Base-by-base conservation (phyloP, 192 early-diverging fungal species). In the Coemansia sp. region DNA sequence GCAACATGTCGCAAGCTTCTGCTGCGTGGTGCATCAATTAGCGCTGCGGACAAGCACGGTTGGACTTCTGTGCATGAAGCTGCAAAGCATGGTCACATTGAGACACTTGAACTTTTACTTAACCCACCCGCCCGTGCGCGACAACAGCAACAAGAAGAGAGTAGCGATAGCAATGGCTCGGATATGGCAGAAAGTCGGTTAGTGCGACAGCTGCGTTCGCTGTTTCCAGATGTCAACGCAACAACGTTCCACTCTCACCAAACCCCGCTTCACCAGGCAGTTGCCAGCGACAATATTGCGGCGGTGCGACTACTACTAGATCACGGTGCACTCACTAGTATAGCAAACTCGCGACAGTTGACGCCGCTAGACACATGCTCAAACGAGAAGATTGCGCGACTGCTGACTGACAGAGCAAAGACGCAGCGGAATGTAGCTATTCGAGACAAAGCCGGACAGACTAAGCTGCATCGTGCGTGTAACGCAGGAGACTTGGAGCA, bases 381-480 rank as follows among this genome's bases (percentile, higher is more conserved):
- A 1, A 63, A 76, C 63, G 73, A 72, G 54, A 68, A 63, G 10
- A 72, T 81, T 50, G 78, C 78, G 19, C 70, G 73, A 17, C 50
- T 81, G 24, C 59, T 81, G 32, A 76, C 74, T 6, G 78, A 76
- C 63, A 46, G 63, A 7, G 73, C 71, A 8, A 81, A 81, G 46
- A 25, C 52, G 3, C 78, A 81, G 61, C 66, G 78, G 21, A 24
- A 27, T 3, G 69, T 72, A 27, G 54, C 63, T 2, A 42, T 59
- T n/a, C 66, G 72, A 36, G 90, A 91, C 59, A 84, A 85, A 8
- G 74, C 75, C 19, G 89, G 89, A 21, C 86, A 88, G 33, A 87
- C 89, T 7, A 87, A 90, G 31, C 65, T 90, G 21, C 88, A 89
- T 69, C 78, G 85, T 27, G 87, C 87, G 59, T 82, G 87, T 17